Base-by-base conservation (phyloP, 306 rosid species). In the Cicer cuneatum region DNA sequence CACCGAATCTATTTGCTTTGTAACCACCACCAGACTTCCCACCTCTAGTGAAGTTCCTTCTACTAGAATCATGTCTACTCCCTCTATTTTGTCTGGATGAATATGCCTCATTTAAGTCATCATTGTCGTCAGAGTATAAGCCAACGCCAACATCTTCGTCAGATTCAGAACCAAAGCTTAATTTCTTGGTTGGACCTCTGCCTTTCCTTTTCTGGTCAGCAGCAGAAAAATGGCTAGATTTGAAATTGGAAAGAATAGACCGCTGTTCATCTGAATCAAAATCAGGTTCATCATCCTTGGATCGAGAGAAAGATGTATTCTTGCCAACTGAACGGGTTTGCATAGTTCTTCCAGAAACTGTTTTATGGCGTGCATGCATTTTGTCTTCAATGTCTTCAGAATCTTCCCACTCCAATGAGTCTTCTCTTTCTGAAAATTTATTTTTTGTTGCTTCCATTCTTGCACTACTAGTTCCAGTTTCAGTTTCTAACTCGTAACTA, bases 111-210 rank as follows among this genome's bases (percentile, higher is more conserved):
- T 80, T 70, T 68, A 79, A 76, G 75, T 86, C 90, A 69, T 79
- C 91, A 77, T 91, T 93, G 49, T 78, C 86, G 59, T 90, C 97
- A 45, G 98, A 90, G 86, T 85, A 82, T 46, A 91, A 82, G 76
- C 96, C 96, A 57, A 51, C 86, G 29, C 73, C 91, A 56, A 29
- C 62, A 66, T 86, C 91, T 46, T 87, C 97, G 21, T 93, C 96
- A 73, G 98, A 91, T 66, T 93, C 96, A 64, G 98, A 93, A 79
- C 93, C 94, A 83, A 83, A 86, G 87, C 92, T 91, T 80, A 87
- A 77, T 51, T 85, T 71, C 87, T 86, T 90, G 49, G 85, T 68
- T 15, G 86, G 74, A 69, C 80, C 86, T 59, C 83, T 81, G 52
- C 74, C 88, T 76, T 85, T 84, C 67, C 81, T 70, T 81, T 77